Percentiles rank a stretch among this genome's conserved stretches.
Conservation (phyloP, 2,329 filamentous ascomycete species). For the Penicillium sp. region DNA sequence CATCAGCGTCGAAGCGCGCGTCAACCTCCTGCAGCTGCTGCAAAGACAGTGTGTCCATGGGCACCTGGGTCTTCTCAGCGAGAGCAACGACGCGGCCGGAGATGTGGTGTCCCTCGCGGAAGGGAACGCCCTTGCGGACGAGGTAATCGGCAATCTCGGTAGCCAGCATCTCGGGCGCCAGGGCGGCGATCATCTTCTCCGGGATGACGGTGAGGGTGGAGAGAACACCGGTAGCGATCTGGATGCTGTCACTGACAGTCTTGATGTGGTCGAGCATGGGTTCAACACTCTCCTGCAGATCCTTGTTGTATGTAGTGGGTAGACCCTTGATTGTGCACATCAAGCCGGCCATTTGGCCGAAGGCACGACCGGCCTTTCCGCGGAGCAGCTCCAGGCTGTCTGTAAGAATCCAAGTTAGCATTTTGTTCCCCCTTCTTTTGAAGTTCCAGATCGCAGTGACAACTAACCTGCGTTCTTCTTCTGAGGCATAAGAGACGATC, state of each 20-base stretch:
- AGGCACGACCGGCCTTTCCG: constrained; percentile 72
- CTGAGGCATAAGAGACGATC: constrained; percentile 73
- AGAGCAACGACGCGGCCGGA: constrained; percentile 69
- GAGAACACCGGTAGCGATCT: constrained; percentile 77
- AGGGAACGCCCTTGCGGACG: constrained; percentile 59
- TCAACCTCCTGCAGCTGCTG: constrained; percentile 68
- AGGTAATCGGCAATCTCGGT: constrained; percentile 50
- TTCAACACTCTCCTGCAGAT: constrained; percentile 83
- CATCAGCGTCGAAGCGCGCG: constrained; percentile 65
- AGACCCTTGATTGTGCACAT: constrained; percentile 73
- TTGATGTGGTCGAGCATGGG: constrained; percentile 81
- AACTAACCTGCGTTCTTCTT: constrained; percentile 65
- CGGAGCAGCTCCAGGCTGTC: constrained; percentile 71
- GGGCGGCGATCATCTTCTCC: constrained; percentile 71
- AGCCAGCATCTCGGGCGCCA: constrained; percentile 81
- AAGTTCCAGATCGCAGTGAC: background rate
- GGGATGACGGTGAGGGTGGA: constrained; percentile 66
- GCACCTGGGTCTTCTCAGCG: constrained; percentile 61
- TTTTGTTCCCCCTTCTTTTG: background rate
- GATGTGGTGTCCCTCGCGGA: constrained; percentile 77
- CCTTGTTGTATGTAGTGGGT: constrained; percentile 83
- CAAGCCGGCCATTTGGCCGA: constrained; percentile 76
- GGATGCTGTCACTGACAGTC: constrained; percentile 74
- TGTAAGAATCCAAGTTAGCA: constrained; percentile 7
- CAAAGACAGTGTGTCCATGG: constrained; percentile 66